Evolutionary conservation across 306 rosid genomes (phyloP), one percentile per base, ranked within the genome.

Genomic region (Delonix regia): DNA sequence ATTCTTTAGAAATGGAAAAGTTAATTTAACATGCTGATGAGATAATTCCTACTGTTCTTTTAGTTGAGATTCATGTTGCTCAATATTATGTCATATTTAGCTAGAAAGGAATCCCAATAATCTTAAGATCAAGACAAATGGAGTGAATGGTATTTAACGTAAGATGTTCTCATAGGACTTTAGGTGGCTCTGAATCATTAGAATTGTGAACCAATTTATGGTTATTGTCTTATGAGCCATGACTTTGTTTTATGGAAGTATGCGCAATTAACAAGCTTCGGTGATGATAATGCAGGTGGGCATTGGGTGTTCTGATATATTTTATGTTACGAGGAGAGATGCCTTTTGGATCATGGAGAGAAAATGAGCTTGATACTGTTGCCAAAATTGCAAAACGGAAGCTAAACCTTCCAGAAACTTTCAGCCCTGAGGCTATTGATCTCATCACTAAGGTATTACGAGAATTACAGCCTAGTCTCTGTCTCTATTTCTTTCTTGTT

Each of bases 331-430:
- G 80, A 42, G 89, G 94, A 66, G 98, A 95, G 78, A 83, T 87
- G 96, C 99, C 99, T 38, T 95, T 95, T 48, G 98, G 99, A 53
- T 93, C 98, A 33, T 93, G 99, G 97, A 90, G 98, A 86, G 92
- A 86, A 70, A 91, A 94, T 33, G 99, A 93, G 72, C 94, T 93
- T 10, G 98, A 95, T 73, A 90, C 96, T 4, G 91, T 88, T 74
- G 87, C 94, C 49, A 95, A 95, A 85, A 91, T 95, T 57, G 98
- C 98, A 9, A 93, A 88, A 85, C 88, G 98, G 82, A 90, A 91
- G 81, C 81, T 93, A 73, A 83, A 81, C 52, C 82, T 95, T 81
- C 96, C 96, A 6, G 88, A 85, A 64, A 88, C 87, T 81, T 90
- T 95, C 85, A 93, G 97, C 83, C 86, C 92, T 47, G 90, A 91